Percentiles rank a stretch among this genome's conserved stretches.
These are phyloP conservation scores for Populus simonii DNA, from an alignment of 345 rosid genomes.

Conservation along the genomic window DNA sequence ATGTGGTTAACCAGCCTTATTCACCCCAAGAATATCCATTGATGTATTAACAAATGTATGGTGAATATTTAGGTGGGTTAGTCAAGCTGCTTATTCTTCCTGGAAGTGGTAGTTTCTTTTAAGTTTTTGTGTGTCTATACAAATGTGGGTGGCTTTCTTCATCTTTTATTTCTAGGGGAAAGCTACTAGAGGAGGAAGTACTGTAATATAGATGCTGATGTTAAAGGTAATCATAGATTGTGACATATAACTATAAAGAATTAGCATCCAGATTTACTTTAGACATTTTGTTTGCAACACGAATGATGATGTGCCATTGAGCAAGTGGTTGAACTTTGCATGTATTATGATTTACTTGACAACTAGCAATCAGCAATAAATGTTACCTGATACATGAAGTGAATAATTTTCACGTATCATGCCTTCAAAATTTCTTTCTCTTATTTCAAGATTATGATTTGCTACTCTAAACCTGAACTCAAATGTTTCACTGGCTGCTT, in stretches of 20 bases:
- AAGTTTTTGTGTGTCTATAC: background rate
- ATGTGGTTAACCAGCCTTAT: conserved; percentile 2
- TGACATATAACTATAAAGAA: background rate
- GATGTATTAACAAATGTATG: background rate
- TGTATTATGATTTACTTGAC: no score
- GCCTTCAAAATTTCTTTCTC: no score
- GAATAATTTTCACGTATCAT: no score
- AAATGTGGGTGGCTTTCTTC: background rate
- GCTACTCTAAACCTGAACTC: no score
- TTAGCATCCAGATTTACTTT: background rate
- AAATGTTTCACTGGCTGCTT: no score
- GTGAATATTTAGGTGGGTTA: background rate
- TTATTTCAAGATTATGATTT: no score
- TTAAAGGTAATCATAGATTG: no score
- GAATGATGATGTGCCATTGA: background rate
- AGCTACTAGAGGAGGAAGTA: background rate
- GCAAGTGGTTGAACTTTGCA: background rate
- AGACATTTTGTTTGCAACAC: background rate
- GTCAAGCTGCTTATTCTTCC: background rate
- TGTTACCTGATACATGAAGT: no score
- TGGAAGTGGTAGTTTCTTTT: background rate
- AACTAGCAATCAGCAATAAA: no score
- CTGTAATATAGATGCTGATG: background rate
- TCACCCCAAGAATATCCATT: background rate
- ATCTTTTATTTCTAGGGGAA: background rate